phyloP scores from a whole-genome alignment of 2,329 filamentous ascomycete species.

The Zasmidium angulare region DNA sequence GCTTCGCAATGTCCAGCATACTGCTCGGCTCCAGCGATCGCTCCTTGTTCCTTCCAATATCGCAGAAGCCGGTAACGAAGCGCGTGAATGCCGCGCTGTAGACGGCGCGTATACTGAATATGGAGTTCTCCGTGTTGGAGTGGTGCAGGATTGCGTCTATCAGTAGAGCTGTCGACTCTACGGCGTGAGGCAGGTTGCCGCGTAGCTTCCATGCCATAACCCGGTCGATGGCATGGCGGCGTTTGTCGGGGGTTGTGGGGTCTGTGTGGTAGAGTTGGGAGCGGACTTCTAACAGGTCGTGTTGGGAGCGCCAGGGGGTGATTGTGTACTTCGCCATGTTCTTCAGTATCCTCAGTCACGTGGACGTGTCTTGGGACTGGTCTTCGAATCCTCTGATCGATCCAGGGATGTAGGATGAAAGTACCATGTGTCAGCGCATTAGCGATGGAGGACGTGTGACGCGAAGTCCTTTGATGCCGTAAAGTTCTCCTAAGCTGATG shows the following conservation, averaged over 20 bases:
- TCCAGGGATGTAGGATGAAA: background rate
- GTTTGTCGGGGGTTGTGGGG: conserved; percentile 26
- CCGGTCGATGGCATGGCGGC: conserved; percentile 40
- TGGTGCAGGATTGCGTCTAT: conserved; percentile 69
- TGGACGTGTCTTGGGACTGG: background rate
- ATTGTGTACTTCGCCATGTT: conserved; percentile 69
- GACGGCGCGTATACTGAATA: conserved; percentile 64
- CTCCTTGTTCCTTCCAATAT: conserved; percentile 66
- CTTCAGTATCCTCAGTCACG: background rate
- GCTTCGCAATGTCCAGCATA: conserved; percentile 71
- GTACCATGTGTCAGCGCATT: conserved; percentile 3
- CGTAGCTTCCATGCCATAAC: conserved; percentile 63
- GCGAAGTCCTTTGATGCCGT: background rate
- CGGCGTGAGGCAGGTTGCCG: conserved; percentile 72
- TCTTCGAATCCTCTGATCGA: background rate
- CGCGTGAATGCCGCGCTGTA: conserved; percentile 68
- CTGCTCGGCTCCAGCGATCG: conserved; percentile 59
- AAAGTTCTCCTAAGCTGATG: background rate
- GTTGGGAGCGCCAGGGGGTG: conserved; percentile 68
- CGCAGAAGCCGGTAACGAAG: conserved; percentile 78
- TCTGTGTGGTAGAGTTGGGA: conserved; percentile 59
- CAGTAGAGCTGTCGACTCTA: conserved; percentile 75
- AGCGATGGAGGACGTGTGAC: background rate
- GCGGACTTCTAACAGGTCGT: conserved; percentile 66
- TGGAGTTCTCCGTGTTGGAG: conserved; percentile 45